Conservation (phyloP, 164 flowering plant species). For the Malania oleifera region DNA sequence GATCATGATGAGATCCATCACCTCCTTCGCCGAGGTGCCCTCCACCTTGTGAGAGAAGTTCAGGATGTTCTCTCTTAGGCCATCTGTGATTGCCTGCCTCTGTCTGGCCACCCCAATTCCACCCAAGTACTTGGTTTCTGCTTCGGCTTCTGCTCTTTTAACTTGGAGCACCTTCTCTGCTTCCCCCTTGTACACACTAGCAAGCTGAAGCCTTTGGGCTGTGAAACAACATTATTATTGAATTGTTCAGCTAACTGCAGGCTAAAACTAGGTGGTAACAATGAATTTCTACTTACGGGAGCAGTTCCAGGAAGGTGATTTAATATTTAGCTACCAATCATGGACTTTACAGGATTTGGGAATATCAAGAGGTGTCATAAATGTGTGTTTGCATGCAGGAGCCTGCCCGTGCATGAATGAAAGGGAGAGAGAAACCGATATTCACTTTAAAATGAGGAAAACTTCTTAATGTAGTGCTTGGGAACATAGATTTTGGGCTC, state of each 20-base stretch:
- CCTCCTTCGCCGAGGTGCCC: slow-evolving; percentile 93
- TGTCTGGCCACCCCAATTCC: slow-evolving; percentile 98
- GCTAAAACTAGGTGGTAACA: too few species aligned
- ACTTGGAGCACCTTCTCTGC: slow-evolving; percentile 89
- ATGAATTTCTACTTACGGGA: too few species aligned
- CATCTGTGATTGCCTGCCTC: slow-evolving; percentile 97
- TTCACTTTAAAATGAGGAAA: too few species aligned
- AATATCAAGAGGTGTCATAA: too few species aligned
- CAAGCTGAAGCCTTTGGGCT: slow-evolving; percentile 98
- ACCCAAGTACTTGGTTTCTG: slow-evolving; percentile 93
- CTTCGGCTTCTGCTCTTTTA: slow-evolving; percentile 94
- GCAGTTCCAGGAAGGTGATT: too few species aligned
- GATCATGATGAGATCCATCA: slow-evolving; percentile 97
- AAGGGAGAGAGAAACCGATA: too few species aligned
- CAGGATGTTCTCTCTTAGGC: slow-evolving; percentile 89
- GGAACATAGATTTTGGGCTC: too few species aligned
- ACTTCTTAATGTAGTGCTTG: too few species aligned
- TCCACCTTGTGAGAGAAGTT: slow-evolving; percentile 85
- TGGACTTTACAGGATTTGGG: too few species aligned
- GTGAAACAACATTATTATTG: slow-evolving; percentile 10
- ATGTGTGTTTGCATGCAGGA: too few species aligned
- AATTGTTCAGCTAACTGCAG: not conserved
- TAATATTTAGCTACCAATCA: too few species aligned
- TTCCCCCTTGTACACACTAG: slow-evolving; percentile 95
- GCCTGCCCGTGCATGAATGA: too few species aligned